Evolutionary conservation across 495 filamentous ascomycete species (phyloP).

Genomic region (Hypomontagnella monticulosa): DNA sequence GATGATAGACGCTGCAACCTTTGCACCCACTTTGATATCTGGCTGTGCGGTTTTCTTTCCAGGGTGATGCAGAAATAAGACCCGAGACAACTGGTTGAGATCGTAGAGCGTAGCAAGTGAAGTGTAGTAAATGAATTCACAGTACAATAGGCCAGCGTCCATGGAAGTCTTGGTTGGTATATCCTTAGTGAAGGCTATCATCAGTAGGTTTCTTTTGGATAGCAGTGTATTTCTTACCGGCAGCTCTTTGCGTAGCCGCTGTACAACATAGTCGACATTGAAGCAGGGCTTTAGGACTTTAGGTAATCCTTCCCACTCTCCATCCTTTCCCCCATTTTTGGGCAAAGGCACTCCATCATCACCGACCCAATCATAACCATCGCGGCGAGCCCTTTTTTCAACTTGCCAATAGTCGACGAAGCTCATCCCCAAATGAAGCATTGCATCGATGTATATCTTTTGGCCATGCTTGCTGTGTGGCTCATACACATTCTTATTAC

Average conservation of each 20-base stretch:
- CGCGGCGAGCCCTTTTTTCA: slow-evolving; percentile 18
- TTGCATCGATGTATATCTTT: slow-evolving; percentile 18
- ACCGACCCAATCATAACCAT: slow-evolving; percentile 23
- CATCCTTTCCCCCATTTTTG: slow-evolving; percentile 9
- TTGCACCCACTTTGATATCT: slow-evolving; percentile 15
- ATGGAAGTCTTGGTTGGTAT: background rate
- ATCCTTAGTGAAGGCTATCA: background rate
- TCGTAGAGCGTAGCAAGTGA: slow-evolving; percentile 7
- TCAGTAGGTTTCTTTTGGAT: background rate
- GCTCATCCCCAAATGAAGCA: slow-evolving; percentile 24
- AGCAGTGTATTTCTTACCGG: background rate
- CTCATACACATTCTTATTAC: slow-evolving; percentile 12
- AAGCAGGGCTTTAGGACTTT: slow-evolving; percentile 10
- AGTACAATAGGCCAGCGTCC: slow-evolving; percentile 14
- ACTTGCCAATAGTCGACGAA: slow-evolving; percentile 17
- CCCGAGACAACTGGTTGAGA: background rate
- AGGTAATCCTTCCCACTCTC: slow-evolving; percentile 13
- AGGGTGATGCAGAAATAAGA: slow-evolving; percentile 12
- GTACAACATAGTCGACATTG: slow-evolving; percentile 6
- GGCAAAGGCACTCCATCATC: slow-evolving; percentile 15
- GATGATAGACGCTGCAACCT: slow-evolving; percentile 12
- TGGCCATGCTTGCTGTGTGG: background rate
- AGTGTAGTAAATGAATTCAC: slow-evolving; percentile 23
- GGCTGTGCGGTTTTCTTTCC: slow-evolving; percentile 3
- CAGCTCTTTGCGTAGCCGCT: slow-evolving; percentile 3